Evolutionary conservation across 2,329 filamentous ascomycete genomes (phyloP), one percentile per base, ranked within the genome.

Genomic region (Colletotrichum sojae): DNA sequence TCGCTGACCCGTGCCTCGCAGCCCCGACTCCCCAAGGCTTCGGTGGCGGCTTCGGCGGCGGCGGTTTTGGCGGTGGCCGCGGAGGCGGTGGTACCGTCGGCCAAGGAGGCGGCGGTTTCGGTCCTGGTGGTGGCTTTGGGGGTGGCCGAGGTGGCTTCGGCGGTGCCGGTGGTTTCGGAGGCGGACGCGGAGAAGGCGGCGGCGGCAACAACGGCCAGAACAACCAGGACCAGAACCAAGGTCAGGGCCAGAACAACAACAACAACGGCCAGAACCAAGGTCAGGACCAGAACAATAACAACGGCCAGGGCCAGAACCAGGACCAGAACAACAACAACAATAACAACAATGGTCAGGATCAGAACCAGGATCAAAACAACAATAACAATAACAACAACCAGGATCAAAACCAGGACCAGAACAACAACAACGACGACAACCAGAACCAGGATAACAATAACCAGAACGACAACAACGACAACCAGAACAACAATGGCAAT

Each of bases 11-110:
- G 1, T n/a, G 4, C n/a, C n/a, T 31, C 9, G 3, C 60, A 64
- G 65, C 65, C 2, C 65, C 65, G n/a, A 22, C 45, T 49, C 60
- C 60, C 22, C 65, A 54, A 39, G 51, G 51, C 27, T 40, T 40
- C 43, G 48, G 48, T 18, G 64, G 59, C 12, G 36, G 46, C 18
- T 18, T 53, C 15, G 39, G 36, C 20, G 63, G 54, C 22, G 31
- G 40, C 3, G 51, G 43, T 25, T 25, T n/a, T 8, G 15, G 49
- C 13, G 49, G 49, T 52, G 49, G 20, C 5, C 15, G 20, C 20
- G 49, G 55, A 16, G 55, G 40, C 1, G 43, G 56, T n/a, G 56
- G 57, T n/a, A 27, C 36, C 18, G 56, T 49, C 5, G 48, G 48
- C 31, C 15, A 8, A 15, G 48, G 48, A 4, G 48, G 36, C 20